Base-by-base conservation (phyloP, 345 rosid species). In the Corymbia maculata region DNA sequence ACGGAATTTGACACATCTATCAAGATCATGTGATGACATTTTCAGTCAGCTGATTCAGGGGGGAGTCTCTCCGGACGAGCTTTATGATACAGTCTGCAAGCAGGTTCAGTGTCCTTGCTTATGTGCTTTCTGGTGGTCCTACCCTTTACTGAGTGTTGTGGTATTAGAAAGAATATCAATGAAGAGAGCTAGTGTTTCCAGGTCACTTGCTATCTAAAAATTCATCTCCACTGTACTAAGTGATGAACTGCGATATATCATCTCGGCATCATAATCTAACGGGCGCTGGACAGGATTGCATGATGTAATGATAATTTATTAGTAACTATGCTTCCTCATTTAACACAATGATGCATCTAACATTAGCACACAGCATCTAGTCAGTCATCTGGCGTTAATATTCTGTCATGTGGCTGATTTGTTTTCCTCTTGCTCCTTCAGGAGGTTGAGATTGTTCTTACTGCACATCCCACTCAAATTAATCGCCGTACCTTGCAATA, bases 401-500 rank as follows among this genome's bases (percentile, higher is more conserved):
- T 75, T 75, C 82, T 75, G 82, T 75, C 82, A 75, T 19, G 49
- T 75, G 82, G 80, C 82, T 75, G 47, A 75, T 75, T 19, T 44
- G 19, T 75, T 36, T 75, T 49, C 47, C 85, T 90, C 85, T 88
- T 89, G 85, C 89, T 75, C 30, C 55, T 90, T 90, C 94, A 97
- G 97, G 99, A 94, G 92, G 97, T 97, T 52, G 99, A 97, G 93
- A 96, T 97, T 88, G 99, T 97, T 91, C 99, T 97, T 79, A 97
- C 99, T 86, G 99, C 99, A 79, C 99, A 97, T 91, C 99, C 99
- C 79, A 97, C 99, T 90, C 99, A 97, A 93, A 97, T 97, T 88
- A 95, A 95, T 88, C 96, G 99, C 8, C 94, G 99, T 82, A 97
- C 99, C 89, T 94, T 96, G 92, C 99, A 97, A 87, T 96, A 97